phyloP scores from a whole-genome alignment of 805 yeast species.

The Wickerhamiella shivajii region DNA sequence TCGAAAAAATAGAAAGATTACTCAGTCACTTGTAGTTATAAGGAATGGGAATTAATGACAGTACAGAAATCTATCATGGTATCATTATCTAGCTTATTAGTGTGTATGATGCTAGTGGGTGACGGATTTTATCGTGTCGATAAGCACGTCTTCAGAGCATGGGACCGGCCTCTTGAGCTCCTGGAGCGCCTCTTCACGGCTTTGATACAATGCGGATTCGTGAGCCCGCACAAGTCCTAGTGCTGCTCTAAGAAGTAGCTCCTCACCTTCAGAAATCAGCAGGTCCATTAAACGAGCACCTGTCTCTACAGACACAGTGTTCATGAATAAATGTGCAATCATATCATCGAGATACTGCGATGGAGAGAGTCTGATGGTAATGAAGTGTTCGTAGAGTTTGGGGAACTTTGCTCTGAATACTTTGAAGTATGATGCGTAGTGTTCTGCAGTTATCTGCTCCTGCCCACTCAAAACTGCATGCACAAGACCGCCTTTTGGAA shows the following conservation, averaged over 20 bases:
- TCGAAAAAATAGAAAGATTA: too few relatives aligned
- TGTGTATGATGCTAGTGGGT: too few relatives aligned
- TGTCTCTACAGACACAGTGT: conserved; percentile 32
- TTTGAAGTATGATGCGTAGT: conserved; percentile 33
- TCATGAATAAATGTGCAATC: conserved; percentile 31
- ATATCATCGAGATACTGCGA: conserved; percentile 31
- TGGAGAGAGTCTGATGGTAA: conserved; percentile 29
- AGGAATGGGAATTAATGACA: too few relatives aligned
- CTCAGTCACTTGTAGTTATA: too few relatives aligned
- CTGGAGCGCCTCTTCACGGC: conserved; percentile 32
- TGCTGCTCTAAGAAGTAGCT: conserved; percentile 36
- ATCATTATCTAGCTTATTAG: too few relatives aligned
- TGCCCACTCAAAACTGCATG: conserved; percentile 23
- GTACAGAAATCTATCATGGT: too few relatives aligned
- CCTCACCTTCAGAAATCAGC: conserved; percentile 46
- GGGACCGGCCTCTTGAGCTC: conserved; percentile 13
- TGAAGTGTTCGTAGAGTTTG: conserved; percentile 37
- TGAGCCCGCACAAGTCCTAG: conserved; percentile 38
- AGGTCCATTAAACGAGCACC: conserved; percentile 41
- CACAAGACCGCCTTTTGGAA: conserved; percentile 24
- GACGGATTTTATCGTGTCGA: conserved; percentile 19
- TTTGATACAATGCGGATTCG: conserved; percentile 39
- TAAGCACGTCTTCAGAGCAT: conserved; percentile 14
- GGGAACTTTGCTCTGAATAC: conserved; percentile 33
- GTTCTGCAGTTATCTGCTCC: conserved; percentile 25